phyloP scores from a whole-genome alignment of 257 asterid species.

The Ilex aquifolium region DNA sequence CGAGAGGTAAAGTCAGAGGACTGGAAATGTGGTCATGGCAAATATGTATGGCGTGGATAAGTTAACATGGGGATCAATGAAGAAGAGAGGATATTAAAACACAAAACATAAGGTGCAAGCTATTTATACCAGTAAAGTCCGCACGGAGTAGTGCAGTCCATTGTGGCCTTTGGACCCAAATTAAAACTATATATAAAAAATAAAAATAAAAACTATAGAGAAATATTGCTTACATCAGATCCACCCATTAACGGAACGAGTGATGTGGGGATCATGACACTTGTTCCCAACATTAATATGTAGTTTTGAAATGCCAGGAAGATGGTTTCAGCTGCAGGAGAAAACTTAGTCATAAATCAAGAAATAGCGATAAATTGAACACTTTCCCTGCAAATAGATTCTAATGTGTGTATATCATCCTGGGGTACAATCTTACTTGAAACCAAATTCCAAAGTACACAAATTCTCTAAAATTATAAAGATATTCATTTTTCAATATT shows the following conservation, averaged over 20 bases:
- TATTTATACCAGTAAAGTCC: neutral
- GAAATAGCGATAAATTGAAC: neutral
- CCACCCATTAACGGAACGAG: conserved; percentile 97
- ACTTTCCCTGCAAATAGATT: neutral
- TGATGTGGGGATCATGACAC: conserved; percentile 91
- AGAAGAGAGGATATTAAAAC: neutral
- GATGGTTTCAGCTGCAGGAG: conserved; percentile 89
- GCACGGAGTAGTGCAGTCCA: neutral
- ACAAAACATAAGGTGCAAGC: neutral
- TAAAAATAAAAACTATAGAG: neutral
- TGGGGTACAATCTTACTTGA: no score
- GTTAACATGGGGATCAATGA: neutral
- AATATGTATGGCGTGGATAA: neutral
- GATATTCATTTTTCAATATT: no score
- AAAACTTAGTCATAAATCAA: conserved; percentile 19
- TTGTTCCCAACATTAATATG: conserved; percentile 83
- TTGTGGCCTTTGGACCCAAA: neutral
- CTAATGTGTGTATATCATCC: neutral
- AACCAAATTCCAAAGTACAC: no score
- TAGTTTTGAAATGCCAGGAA: conserved; percentile 95
- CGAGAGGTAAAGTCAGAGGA: neutral
- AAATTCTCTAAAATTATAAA: no score
- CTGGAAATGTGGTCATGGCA: neutral
- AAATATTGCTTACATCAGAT: conserved; percentile 58
- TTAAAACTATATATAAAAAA: no score